Conservation (phyloP, 352 stramenopile genomes). For the Phytophthora pistaciae region DNA sequence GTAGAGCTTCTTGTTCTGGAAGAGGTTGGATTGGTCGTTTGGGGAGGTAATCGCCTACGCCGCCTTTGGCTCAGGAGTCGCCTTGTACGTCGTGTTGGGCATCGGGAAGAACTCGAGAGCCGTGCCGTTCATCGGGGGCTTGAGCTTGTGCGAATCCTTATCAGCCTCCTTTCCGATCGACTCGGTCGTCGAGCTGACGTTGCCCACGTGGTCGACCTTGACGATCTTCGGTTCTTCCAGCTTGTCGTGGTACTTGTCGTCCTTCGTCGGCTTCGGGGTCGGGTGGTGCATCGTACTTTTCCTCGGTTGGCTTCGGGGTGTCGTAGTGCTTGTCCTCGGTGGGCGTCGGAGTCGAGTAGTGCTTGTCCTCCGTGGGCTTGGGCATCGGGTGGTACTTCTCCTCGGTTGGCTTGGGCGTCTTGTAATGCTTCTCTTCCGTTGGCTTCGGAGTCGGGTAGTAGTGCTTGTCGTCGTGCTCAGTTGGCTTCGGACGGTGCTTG, state of each 20-base stretch:
- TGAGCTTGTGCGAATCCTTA: conserved; percentile 14
- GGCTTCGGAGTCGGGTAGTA: conserved; percentile 14
- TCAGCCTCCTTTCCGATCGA: conserved; percentile 7
- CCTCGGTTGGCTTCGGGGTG: conserved; percentile 4
- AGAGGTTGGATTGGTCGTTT: not conserved
- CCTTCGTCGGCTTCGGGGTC: conserved; percentile 6
- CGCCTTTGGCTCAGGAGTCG: not conserved
- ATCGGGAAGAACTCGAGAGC: conserved; percentile 20
- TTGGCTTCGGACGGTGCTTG: conserved; percentile 13
- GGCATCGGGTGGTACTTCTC: conserved; percentile 8
- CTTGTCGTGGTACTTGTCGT: not conserved
- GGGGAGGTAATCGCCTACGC: not conserved
- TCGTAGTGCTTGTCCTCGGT: not conserved
- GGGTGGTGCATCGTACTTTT: conserved; percentile 1
- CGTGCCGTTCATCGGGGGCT: conserved; percentile 28
- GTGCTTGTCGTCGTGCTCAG: conserved; percentile 4
- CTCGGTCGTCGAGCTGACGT: not conserved
- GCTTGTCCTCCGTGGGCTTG: conserved; percentile 20
- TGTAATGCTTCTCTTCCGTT: conserved; percentile 13
- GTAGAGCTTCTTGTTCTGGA: not conserved
- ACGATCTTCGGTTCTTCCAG: conserved; percentile 16
- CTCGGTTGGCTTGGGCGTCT: not conserved
- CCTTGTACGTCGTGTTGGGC: conserved; percentile 42
- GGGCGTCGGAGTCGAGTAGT: conserved; percentile 6
- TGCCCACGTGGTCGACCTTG: conserved; percentile 4